A percentile compares a stretch with the other conserved stretches of the same genome.
Conservation (phyloP, 2,329 filamentous ascomycete genomes). For the Trichoderma sp. region DNA sequence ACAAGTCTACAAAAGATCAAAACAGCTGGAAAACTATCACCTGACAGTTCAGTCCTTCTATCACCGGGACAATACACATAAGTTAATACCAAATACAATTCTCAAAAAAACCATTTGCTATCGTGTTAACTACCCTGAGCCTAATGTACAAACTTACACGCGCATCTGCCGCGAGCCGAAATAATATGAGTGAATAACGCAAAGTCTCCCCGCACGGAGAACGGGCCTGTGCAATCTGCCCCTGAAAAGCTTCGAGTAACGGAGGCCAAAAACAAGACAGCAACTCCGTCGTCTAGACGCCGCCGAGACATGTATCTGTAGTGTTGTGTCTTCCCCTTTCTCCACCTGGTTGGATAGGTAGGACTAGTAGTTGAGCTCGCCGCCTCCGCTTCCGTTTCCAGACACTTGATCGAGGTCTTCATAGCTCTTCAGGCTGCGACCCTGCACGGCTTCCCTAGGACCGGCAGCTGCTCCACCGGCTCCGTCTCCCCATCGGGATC, state of each 20-base stretch:
- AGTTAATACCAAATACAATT: not conserved
- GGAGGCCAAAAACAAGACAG: not conserved
- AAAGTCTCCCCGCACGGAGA: not conserved
- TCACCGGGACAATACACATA: not conserved
- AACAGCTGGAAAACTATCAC: too few species aligned
- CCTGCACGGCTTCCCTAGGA: conserved; percentile 86
- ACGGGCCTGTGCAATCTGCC: not conserved
- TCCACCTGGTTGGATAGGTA: not conserved
- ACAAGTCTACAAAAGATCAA: not conserved
- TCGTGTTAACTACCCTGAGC: not conserved
- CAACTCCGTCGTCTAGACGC: not conserved
- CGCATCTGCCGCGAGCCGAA: not conserved
- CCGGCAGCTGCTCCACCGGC: conserved; percentile 75
- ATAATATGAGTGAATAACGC: not conserved
- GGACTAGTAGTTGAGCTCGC: conserved; percentile 85
- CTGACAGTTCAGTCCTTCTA: too few species aligned
- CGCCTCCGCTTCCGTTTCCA: conserved; percentile 64
- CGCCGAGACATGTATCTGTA: not conserved
- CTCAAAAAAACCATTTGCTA: conserved; percentile 3
- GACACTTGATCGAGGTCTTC: conserved; percentile 91
- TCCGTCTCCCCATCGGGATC: conserved; percentile 69
- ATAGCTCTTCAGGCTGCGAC: conserved; percentile 91
- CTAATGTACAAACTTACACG: conserved; percentile 13
- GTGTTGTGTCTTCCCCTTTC: not conserved
- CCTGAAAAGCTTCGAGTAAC: not conserved